Conservation (phyloP, 306 rosid species). For the Rosa multiflora region DNA sequence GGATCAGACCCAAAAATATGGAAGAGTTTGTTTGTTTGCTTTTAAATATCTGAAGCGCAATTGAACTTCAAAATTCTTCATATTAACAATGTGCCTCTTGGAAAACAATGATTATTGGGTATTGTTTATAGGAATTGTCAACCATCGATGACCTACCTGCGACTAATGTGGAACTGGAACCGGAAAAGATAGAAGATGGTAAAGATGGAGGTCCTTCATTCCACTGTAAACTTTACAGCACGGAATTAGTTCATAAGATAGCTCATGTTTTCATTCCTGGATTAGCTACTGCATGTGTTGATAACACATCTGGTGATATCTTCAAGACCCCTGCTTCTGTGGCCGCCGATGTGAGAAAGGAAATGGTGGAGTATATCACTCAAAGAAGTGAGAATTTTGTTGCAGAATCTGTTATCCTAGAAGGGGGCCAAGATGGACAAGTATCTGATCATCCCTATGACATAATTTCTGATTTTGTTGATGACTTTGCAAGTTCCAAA, state of each 20-base stretch:
- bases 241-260: conserved; percentile 62
- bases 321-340: conserved; percentile 68
- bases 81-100: not conserved
- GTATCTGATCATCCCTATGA: conserved; percentile 65
- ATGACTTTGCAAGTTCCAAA: conserved; percentile 62
- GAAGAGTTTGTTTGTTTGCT: not conserved
- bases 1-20: not conserved
- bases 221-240: conserved; percentile 64
- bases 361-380: conserved; percentile 64
- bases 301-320: conserved; percentile 65
- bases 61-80: not conserved
- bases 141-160: conserved; percentile 50
- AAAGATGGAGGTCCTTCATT: conserved; percentile 43
- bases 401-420: conserved; percentile 64
- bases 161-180: conserved; percentile 44
- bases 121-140: conserved; percentile 42
- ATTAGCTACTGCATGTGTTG: conserved; percentile 74
- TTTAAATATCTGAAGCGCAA: not conserved
- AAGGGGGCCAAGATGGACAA: conserved; percentile 50
- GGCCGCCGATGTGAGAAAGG: conserved; percentile 71
- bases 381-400: conserved; percentile 70
- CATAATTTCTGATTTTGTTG: conserved; percentile 69
- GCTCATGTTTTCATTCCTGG: conserved; percentile 81
- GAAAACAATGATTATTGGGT: not conserved
- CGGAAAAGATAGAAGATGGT: conserved; percentile 59